phyloP scores from a whole-genome alignment of 1,284 basidiomycete genomes.

The Tremellales sp. region DNA sequence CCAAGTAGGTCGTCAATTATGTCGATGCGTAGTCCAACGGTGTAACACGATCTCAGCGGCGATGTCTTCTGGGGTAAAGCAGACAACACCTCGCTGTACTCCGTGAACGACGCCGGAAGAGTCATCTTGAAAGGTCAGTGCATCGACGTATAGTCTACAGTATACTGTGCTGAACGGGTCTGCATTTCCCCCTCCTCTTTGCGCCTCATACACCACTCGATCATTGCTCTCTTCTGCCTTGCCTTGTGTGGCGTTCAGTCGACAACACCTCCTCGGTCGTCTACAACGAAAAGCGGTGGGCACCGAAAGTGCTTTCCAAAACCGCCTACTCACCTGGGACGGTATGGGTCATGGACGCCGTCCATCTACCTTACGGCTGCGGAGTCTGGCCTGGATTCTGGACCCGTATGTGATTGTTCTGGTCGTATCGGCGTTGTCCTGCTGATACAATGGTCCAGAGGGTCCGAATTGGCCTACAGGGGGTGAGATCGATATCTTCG shows the following conservation, averaged over 20 bases:
- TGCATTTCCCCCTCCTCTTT: neutral
- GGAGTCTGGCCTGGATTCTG: conserved; percentile 38
- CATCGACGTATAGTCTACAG: conserved; percentile 34
- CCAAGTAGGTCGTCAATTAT: conserved; percentile 32
- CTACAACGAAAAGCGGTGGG: conserved; percentile 65
- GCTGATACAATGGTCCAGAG: neutral
- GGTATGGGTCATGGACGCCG: conserved; percentile 63
- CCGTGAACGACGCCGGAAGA: conserved; percentile 62
- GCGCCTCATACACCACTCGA: too few species aligned
- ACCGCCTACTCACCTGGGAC: conserved; percentile 61
- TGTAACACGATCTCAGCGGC: conserved; percentile 52
- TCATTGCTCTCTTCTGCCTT: too few species aligned
- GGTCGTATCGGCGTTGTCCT: neutral
- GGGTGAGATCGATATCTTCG: conserved; percentile 45
- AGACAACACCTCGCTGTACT: conserved; percentile 44
- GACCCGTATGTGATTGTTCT: conserved; percentile 3
- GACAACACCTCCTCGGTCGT: conserved; percentile 29
- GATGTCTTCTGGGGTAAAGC: conserved; percentile 52
- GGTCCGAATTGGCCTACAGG: conserved; percentile 16
- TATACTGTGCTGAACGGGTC: neutral
- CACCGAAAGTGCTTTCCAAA: conserved; percentile 62
- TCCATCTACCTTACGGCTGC: conserved; percentile 58
- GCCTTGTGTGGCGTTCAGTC: conserved; percentile 14
- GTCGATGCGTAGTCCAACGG: neutral
- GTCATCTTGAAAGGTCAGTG: conserved; percentile 75